A percentile compares a stretch with the other conserved stretches of the same genome.
Evolutionary conservation across 1,284 basidiomycete genomes (phyloP).

Genomic region (Leccinum subrobustum): DNA sequence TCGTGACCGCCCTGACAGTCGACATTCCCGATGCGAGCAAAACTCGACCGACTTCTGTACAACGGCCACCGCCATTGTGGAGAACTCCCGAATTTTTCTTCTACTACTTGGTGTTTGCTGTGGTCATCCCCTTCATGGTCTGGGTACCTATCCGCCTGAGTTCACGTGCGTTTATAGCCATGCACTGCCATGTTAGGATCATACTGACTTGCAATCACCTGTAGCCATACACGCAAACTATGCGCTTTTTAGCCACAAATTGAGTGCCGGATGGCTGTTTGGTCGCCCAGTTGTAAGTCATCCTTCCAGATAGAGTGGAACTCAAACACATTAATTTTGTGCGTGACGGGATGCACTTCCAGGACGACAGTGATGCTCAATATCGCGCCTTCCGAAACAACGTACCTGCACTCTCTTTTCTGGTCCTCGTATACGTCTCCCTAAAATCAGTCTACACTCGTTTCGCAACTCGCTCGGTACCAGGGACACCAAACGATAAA

Average conservation of each 20-base stretch:
- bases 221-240: conserved; percentile 79
- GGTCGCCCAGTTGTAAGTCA: conserved; percentile 62
- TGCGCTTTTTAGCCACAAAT: conserved; percentile 50
- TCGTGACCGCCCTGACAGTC: conserved; percentile 47
- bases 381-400: conserved; percentile 83
- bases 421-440: conserved; percentile 48
- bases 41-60: conserved; percentile 20
- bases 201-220: conserved; percentile 4
- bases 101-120: conserved; percentile 65
- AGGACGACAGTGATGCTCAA: conserved; percentile 88
- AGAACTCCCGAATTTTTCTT: conserved; percentile 78
- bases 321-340: background rate
- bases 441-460: conserved; percentile 47
- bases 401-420: conserved; percentile 55
- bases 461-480: conserved; percentile 26
- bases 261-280: conserved; percentile 71
- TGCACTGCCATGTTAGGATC: background rate
- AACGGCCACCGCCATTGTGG: conserved; percentile 62
- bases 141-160: conserved; percentile 83
- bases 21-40: conserved; percentile 43
- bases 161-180: conserved; percentile 51
- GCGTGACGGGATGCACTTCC: conserved; percentile 1
- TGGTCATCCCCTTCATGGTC: conserved; percentile 76
- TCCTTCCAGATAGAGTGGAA: background rate
- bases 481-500: conserved; percentile 28